Evolutionary conservation across 768 basidiomycete genomes (phyloP), one percentile per base, ranked within the genome.

Genomic region (Kwoniella heveanensis): DNA sequence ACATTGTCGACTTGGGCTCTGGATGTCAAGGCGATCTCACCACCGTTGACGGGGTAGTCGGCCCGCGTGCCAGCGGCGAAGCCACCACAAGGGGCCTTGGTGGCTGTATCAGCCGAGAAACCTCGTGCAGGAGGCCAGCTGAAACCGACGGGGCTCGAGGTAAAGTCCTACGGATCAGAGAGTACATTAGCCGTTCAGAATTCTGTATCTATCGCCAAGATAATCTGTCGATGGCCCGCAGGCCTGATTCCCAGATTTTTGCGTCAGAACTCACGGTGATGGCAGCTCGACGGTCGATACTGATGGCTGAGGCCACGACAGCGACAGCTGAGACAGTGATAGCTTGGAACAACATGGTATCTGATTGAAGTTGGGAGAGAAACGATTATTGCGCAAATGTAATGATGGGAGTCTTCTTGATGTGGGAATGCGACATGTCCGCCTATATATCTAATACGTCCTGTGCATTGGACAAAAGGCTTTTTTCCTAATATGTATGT

Each of bases 21-120:
- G 15, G 64, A 65, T 7, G 56, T 61, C 26, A 75, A 60, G 5
- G 66, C 46, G 46, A 75, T 57, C 22, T 75, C 66, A 21, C 71
- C 66, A 17, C 71, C 73, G 19, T 32, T 54, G 48, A 68, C 37
- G 25, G 67, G 67, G 32, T 57, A 68, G 15, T n/a, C n/a, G 24
- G 60, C 29, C 27, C 67, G 24, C 17, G 26, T 46, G n/a, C 63
- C 60, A 17, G 63, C 54, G 0, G 63, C 27, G 6, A 44, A 39
- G 12, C 67, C 67, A 27, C 67, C 67, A 62, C 67, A 68, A 22
- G 62, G 63, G 24, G 67, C 67, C 10, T 61, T 52, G 27, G 54
- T 61, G 15, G 67, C 67, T 19, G 44, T 57, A 12, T 36, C 55
- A 6, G 57, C 24, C 10, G 60, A 30, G 56, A 65, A 68, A 7